Evolutionary conservation across 1,284 basidiomycete species (phyloP), one percentile per base, ranked within the genome.

Genomic region (Chiua sp.): DNA sequence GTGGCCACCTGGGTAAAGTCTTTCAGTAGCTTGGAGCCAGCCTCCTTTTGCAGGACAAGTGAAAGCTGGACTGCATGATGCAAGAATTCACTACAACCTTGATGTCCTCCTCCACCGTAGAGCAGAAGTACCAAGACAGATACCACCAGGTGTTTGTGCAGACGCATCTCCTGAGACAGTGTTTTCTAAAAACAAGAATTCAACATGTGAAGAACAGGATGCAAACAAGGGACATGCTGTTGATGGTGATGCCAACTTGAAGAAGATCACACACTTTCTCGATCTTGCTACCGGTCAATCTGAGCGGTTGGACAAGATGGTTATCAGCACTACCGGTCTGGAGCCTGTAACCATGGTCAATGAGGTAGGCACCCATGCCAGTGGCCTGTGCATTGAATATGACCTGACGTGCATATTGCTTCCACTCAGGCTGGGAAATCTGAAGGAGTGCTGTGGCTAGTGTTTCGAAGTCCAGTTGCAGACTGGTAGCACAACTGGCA

Each of bases 221-320:
- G 47, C 5, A 47, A 55, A 54, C 26, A 52, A 51, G 22, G 48
- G 23, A 82, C 90, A 63, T 65, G 92, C 91, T 96, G 84, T 96
- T 96, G 79, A 93, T 92, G 37, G 93, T 98, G 78, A 99, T 98
- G 69, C 95, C 95, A 73, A 94, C n/a, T n/a, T n/a, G n/a, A n/a
- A n/a, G 89, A 57, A 98, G 84, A 77, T 99, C 98, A 76, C 96
- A 98, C 71, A 99, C 89, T 85, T 98, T 98, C 85, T 98, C 96
- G 62, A 99, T 89, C 83, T 99, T 99, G 83, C 90, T 94, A 61
- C 98, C 98, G 28, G 98, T 98, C 72, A 99, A 82, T 58, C 94
- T 93, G 67, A 98, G 85, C 30, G 98, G 98, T 56, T 98, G 89
- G 64, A 98, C 90, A 64, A 99, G 88, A 79, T 99, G 98, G 86